Percentiles rank a stretch among this genome's conserved stretches.
These are phyloP conservation scores for Sordariomycetes sp. DNA, from an alignment of 2,329 filamentous ascomycete species.

Conservation along the genomic window DNA sequence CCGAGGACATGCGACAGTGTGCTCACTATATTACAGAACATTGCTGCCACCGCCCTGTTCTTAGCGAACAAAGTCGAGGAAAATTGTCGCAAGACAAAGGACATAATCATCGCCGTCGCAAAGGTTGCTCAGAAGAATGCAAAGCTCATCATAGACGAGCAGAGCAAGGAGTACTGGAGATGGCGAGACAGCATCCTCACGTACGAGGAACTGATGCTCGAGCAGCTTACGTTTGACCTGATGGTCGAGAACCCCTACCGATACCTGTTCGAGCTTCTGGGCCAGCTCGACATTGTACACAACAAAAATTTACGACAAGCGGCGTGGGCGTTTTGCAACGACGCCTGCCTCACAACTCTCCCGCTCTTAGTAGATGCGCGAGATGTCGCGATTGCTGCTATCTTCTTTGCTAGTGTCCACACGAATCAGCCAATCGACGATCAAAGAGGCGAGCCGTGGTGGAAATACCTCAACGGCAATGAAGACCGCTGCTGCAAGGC, in stretches of 20 bases:
- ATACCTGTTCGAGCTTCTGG: conserved; percentile 72
- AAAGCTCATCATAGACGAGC: conserved; percentile 84
- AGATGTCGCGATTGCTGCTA: conserved; percentile 73
- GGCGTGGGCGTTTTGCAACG: conserved; percentile 90
- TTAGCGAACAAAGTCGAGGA: conserved; percentile 96
- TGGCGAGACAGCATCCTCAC: conserved; percentile 92
- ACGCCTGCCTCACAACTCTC: conserved; percentile 75
- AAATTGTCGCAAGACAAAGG: conserved; percentile 90
- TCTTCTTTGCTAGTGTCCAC: conserved; percentile 79
- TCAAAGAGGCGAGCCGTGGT: conserved; percentile 72
- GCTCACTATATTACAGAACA: conserved; percentile 44
- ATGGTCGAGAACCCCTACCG: conserved; percentile 84
- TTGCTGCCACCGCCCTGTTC: conserved; percentile 85
- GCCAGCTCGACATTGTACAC: conserved; percentile 62
- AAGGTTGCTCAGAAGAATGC: conserved; percentile 93
- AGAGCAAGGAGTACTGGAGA: conserved; percentile 96
- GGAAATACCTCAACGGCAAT: conserved; percentile 67
- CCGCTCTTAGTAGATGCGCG: conserved; percentile 72
- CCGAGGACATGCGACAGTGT: background rate
- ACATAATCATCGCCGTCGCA: conserved; percentile 87
- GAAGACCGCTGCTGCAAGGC: conserved; percentile 62
- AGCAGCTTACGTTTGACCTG: conserved; percentile 87
- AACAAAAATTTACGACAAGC: conserved; percentile 77
- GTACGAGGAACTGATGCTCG: conserved; percentile 87
- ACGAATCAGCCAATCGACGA: conserved; percentile 70